A percentile compares a stretch with the other conserved stretches of the same genome.
These are phyloP conservation scores for Metschnikowia peoriensis DNA, from an alignment of 805 yeast species.

Conservation along the genomic window DNA sequence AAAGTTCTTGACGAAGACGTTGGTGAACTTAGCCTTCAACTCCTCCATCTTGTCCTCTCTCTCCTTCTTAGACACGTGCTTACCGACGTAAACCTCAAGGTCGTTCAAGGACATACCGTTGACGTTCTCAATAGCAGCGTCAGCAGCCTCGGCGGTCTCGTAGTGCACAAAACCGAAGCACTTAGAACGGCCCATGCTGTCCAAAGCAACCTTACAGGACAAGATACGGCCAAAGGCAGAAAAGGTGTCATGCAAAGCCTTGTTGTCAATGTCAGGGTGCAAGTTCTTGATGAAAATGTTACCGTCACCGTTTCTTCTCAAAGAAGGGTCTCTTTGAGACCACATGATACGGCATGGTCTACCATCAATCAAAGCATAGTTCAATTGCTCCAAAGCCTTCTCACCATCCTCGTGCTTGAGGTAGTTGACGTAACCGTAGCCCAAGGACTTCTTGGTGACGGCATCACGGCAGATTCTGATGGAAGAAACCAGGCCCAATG, in stretches of 20 bases:
- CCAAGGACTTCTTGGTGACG: conserved; percentile 92
- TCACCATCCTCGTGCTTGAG: conserved; percentile 86
- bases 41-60: conserved; percentile 92
- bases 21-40: conserved; percentile 90
- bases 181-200: conserved; percentile 85
- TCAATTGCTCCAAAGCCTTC: conserved; percentile 91
- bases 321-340: conserved; percentile 98
- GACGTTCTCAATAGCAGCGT: conserved; percentile 92
- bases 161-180: conserved; percentile 98
- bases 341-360: conserved; percentile 99
- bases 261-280: conserved; percentile 97
- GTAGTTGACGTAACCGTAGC: conserved; percentile 98
- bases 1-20: conserved; percentile 92
- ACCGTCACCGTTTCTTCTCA: conserved; percentile 93
- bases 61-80: conserved; percentile 88
- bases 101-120: conserved; percentile 98
- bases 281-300: conserved; percentile 97
- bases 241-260: conserved; percentile 97
- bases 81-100: conserved; percentile 93
- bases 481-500: conserved; percentile 91
- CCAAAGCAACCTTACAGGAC: conserved; percentile 96
- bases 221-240: conserved; percentile 93
- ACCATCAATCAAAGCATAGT: conserved; percentile 92
- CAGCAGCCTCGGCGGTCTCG: conserved; percentile 89
- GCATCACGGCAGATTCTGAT: conserved; percentile 99